These are phyloP conservation scores for Venturia nashicola DNA, from an alignment of 2,329 filamentous ascomycete genomes.

Conservation along the genomic window DNA sequence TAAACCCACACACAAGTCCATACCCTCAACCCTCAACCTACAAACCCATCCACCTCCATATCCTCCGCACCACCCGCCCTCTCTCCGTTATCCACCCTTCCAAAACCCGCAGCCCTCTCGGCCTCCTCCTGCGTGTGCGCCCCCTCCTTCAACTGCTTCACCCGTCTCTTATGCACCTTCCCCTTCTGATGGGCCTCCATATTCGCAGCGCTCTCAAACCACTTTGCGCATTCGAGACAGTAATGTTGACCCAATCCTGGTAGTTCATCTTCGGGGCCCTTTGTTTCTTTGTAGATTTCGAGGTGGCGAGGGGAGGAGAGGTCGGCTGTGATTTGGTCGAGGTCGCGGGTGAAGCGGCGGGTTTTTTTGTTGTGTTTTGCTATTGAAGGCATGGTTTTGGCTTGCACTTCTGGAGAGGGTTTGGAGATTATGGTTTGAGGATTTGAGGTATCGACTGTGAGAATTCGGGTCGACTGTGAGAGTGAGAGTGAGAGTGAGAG, in stretches of 20 bases:
- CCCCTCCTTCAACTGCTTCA: constrained; percentile 71
- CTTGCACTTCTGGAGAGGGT: not conserved
- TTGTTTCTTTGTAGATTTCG: constrained; percentile 62
- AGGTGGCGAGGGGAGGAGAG: constrained; percentile 69
- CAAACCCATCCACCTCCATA: constrained; percentile 1
- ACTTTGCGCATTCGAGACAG: constrained; percentile 89
- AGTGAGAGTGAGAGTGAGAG: not conserved
- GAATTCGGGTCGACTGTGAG: too few relatives aligned
- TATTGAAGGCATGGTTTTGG: not conserved
- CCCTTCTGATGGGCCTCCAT: constrained; percentile 65
- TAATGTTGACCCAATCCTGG: constrained; percentile 78
- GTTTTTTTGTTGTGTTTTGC: constrained; percentile 3
- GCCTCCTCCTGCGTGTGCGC: constrained; percentile 79
- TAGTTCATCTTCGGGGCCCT: constrained; percentile 77
- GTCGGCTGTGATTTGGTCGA: constrained; percentile 86
- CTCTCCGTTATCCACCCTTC: constrained; percentile 50
- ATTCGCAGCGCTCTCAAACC: constrained; percentile 78
- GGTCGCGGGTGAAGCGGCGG: constrained; percentile 47
- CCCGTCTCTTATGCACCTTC: constrained; percentile 84
- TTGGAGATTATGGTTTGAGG: too few relatives aligned
- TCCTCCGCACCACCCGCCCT: not conserved
- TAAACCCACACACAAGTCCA: not conserved
- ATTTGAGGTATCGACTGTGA: too few relatives aligned
- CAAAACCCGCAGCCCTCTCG: constrained; percentile 64
- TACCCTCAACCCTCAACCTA: not conserved